Base-by-base conservation (phyloP, 2,329 filamentous ascomycete species). In the Lithohypha guttulata region DNA sequence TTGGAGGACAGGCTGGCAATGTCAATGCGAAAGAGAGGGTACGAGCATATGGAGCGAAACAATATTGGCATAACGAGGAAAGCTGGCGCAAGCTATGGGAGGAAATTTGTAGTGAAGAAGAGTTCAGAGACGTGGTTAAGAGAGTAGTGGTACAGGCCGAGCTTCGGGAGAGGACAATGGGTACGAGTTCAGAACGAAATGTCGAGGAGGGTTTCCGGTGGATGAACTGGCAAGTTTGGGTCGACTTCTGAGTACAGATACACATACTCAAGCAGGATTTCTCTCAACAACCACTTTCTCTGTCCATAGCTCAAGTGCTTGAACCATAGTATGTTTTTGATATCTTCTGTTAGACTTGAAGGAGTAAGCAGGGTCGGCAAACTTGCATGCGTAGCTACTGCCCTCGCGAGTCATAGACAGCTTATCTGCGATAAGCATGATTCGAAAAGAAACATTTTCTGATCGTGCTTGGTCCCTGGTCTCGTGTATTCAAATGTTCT, bases 31-130 rank as follows among this genome's bases (percentile, higher is more conserved):
- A 34, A 4, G 44, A 53, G 34, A 45, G 42, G 13, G 30, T 46
- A 10, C 33, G 47, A 27, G 34, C 38, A 20, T 35, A 42, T 13
- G 38, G 40, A 13, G 43, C 47, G 13, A 36, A 21, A 11, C 43
- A 42, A 9, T 51, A 48, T 37, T 37, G 45, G n/a, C 49, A 52
- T 50, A 62, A 70, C 44, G 58, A 62, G 22, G 51, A 55, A 6
- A 71, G 63, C 41, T 76, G 74, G 55, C 65, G 69, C 48, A 51
- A 51, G 23, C 55, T 77, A 17, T 77, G 73, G 73, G 60, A 71
- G 37, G 65, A 72, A 43, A 63, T 74, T 18, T 69, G 69, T 6
- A 45, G 42, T 21, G 51, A 65, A 37, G 34, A 45, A 6, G 34
- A 38, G 14, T 43, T 37, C 32, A 47, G 17, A 20, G 32, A 36